phyloP scores from a whole-genome alignment of 164 flowering plant species.

The Berberis vulgaris region DNA sequence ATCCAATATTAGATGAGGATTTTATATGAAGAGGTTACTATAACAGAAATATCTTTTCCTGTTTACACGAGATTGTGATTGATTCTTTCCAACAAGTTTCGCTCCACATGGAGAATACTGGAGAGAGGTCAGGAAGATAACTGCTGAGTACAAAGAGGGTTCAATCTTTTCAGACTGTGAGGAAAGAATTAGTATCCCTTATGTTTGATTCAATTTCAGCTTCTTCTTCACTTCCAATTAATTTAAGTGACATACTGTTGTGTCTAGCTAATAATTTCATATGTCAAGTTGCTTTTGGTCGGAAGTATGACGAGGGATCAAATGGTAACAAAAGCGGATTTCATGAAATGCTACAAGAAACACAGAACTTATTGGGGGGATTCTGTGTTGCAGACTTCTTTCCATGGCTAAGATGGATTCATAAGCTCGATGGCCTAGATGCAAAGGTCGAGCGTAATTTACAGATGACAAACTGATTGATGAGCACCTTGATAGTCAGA shows the following conservation, averaged over 20 bases:
- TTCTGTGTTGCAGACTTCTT: slow-evolving; percentile 26
- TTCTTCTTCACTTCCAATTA: not conserved
- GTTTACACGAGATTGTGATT: too few relatives aligned
- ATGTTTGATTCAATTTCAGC: slow-evolving; percentile 13
- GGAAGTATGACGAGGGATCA: slow-evolving; percentile 18
- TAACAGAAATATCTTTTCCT: too few relatives aligned
- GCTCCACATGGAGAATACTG: slow-evolving; percentile 16
- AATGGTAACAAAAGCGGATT: slow-evolving; percentile 12
- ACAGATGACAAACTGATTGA: slow-evolving; percentile 17
- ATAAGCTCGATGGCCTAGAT: slow-evolving; percentile 20
- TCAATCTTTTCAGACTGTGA: slow-evolving; percentile 5
- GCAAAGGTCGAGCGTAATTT: slow-evolving; percentile 21
- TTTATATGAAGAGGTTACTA: too few relatives aligned
- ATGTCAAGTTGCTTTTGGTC: slow-evolving; percentile 63
- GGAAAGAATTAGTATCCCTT: slow-evolving; percentile 16
- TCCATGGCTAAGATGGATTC: slow-evolving; percentile 36
- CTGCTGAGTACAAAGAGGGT: slow-evolving; percentile 15
- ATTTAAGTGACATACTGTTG: slow-evolving; percentile 23
- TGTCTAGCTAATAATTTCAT: slow-evolving; percentile 37
- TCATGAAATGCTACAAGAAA: slow-evolving; percentile 33
- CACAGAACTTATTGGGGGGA: slow-evolving; percentile 16
- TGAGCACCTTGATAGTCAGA: slow-evolving; percentile 17
- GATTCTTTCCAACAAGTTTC: not conserved
- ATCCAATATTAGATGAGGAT: too few relatives aligned
- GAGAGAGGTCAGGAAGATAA: too few relatives aligned